Percentiles rank a stretch among this genome's conserved stretches.
Conservation (phyloP, 169 alveolate species). For the Eimeria maxima region DNA sequence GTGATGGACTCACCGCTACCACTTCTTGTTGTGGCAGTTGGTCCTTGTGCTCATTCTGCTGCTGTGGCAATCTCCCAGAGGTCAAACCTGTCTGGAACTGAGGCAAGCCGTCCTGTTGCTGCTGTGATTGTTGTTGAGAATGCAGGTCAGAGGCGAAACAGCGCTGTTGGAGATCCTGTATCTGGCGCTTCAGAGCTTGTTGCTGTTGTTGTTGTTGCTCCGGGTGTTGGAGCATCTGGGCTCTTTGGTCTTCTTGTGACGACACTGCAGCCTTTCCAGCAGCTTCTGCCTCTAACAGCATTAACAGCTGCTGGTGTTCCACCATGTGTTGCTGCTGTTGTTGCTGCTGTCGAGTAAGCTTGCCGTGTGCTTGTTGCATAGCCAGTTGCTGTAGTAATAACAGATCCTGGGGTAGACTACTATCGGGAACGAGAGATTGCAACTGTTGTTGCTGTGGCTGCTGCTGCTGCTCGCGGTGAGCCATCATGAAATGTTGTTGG, state of each 20-base stretch:
- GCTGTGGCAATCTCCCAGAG: constrained; percentile 34
- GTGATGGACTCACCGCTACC: constrained; percentile 31
- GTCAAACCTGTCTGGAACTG: background rate
- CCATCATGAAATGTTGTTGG: constrained; percentile 53
- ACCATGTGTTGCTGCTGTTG: constrained; percentile 44
- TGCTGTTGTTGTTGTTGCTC: constrained; percentile 61
- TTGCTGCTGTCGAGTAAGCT: constrained; percentile 30
- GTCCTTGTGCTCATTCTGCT: constrained; percentile 39
- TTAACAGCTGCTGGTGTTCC: constrained; percentile 74
- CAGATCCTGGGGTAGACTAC: constrained; percentile 46
- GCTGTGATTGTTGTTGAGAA: constrained; percentile 27
- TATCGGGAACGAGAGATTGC: constrained; percentile 47
- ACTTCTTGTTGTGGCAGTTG: constrained; percentile 24
- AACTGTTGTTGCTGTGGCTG: constrained; percentile 52
- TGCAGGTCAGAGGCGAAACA: constrained; percentile 49
- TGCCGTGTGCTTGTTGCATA: constrained; percentile 60
- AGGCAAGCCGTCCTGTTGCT: constrained; percentile 16
- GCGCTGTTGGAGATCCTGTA: constrained; percentile 67
- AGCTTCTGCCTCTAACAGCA: constrained; percentile 73
- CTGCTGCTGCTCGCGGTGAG: constrained; percentile 41
- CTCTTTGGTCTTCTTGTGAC: constrained; percentile 3
- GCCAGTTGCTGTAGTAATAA: constrained; percentile 72
- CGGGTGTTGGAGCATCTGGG: constrained; percentile 4
- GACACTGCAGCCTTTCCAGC: constrained; percentile 28
- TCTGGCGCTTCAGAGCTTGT: constrained; percentile 66